Conservation (phyloP, 176 grass and related monocot species). For the Neostapfia colusana region DNA sequence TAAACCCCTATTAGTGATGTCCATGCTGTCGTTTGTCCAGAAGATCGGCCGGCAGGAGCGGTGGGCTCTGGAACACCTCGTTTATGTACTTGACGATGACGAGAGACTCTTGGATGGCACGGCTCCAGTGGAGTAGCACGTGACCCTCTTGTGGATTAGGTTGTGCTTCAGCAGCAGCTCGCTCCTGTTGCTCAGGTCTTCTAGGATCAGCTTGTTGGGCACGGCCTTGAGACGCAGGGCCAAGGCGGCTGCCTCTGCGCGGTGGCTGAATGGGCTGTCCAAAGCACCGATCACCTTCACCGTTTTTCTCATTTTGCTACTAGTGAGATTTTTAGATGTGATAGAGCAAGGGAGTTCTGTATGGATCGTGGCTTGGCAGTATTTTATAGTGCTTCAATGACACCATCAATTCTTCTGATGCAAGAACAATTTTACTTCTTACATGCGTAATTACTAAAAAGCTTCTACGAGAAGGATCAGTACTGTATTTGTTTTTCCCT, state of each 20-base stretch:
- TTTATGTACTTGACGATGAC: conserved; percentile 40
- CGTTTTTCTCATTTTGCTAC: too few relatives aligned
- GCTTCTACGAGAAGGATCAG: too few relatives aligned
- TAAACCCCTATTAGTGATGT: too few relatives aligned
- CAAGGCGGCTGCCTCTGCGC: neutral
- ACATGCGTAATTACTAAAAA: too few relatives aligned
- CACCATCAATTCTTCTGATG: too few relatives aligned
- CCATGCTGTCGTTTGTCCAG: too few relatives aligned
- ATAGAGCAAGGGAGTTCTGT: too few relatives aligned
- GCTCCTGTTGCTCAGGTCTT: conserved; percentile 39
- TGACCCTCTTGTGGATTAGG: conserved; percentile 49
- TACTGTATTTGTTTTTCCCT: too few relatives aligned
- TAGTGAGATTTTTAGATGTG: too few relatives aligned
- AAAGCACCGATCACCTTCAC: neutral
- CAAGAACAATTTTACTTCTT: too few relatives aligned
- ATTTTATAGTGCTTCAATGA: too few relatives aligned
- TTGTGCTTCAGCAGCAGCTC: conserved; percentile 47
- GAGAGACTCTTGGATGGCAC: conserved; percentile 22
- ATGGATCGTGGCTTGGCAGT: too few relatives aligned
- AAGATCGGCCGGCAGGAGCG: neutral
- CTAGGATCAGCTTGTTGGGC: neutral
- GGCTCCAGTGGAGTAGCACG: conserved; percentile 52
- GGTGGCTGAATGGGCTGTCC: neutral
- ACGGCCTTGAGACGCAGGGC: neutral
- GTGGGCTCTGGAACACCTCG: conserved; percentile 34